Base-by-base conservation (phyloP, 202 grass and related monocot species). In the Cymbopogon flexuosus region DNA sequence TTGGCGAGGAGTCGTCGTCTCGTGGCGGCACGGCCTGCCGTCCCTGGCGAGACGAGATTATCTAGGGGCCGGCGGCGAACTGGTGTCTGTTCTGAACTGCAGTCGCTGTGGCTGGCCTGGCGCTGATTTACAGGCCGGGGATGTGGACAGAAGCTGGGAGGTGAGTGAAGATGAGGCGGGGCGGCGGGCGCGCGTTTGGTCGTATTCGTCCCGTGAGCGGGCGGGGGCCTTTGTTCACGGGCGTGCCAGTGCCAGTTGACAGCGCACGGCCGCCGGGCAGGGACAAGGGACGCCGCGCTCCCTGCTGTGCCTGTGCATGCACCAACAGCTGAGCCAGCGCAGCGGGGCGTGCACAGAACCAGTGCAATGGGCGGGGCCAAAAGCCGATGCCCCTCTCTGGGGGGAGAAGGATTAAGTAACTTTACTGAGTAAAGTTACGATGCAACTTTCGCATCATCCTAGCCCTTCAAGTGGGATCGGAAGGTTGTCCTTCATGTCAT, bases 191-290 rank as follows among this genome's bases (percentile, higher is more conserved):
- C 65, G 22, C 13, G 70, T 79, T 87, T 83, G 85, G 80, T 79
- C 8, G 13, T 78, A 87, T 83, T 79, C 80, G 31, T 5, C 85
- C 75, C 85, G 85, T 87, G 85, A 87, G 22, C 45, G 12, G 30
- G 2, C 76, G n/a, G 58, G 76, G 13, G 27, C 27, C 22, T 22
- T 22, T 4, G 78, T 15, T 81, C 65, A 81, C 66, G 78, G 78
- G 78, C 37, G 22, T 11, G 66, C 78, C 21, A 60, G 22, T 16
- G 51, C 51, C 8, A 22, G 54, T 22, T 69, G 49, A 23, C 78
- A 70, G 42, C 46, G 2, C 66, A 71, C 62, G 45, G 57, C 58
- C 30, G 46, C 1, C n/a, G 1, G 16, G 33, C 4, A 1, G 0
- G 33, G 76, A 66, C 33, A 39, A 68, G n/a, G 6, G 65, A 41